Base-by-base conservation (phyloP, 2,329 filamentous ascomycete genomes). In the Epichloe sibirici region DNA sequence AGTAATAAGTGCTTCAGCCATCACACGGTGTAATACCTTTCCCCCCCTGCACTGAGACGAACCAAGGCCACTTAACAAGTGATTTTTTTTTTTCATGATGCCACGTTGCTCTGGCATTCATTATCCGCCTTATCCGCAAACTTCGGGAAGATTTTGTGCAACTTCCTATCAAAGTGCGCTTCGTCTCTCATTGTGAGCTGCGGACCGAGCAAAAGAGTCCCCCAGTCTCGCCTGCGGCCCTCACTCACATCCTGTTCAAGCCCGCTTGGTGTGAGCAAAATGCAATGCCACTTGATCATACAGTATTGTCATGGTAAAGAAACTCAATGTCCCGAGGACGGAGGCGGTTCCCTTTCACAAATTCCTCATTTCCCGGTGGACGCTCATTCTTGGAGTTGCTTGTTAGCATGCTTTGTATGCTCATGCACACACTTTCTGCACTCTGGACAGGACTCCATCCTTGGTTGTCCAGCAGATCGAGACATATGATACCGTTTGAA, bases 391-490 rank as follows among this genome's bases (percentile, higher is more conserved):
- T 91, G 11, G 81, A 85, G 67, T 98, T 98, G 56, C 91, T 90
- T 1, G 93, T 96, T 64, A 98, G 71, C 93, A 98, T 98, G 72
- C 89, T 95, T 71, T 98, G 93, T 51, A 98, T 79, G 68, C 89
- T 95, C 81, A 98, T 93, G 73, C 90, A 96, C 28, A 98, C 84
- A 63, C 87, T 95, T 73, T 97, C 91, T 8, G 96, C 93, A 54
- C 91, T 96, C 66, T 98, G 93, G 0, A 98, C 91, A 0, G 93
- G 93, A 47, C 86, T 93, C 93, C 93, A 98, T 53, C 93, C 93
- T 57, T 89, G 84, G 9, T 79, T 75, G 50, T 89, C 89, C 8
- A 98, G 82, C 1, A 98, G 79, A 62, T 98, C 93, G 48, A 98
- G 85, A 64, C 93, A 98, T 65, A 98, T 98, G 68, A 97, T 95